Evolutionary conservation across 1,284 basidiomycete species (phyloP), one percentile per base, ranked within the genome.

Genomic region (Termitomyces sp.): DNA sequence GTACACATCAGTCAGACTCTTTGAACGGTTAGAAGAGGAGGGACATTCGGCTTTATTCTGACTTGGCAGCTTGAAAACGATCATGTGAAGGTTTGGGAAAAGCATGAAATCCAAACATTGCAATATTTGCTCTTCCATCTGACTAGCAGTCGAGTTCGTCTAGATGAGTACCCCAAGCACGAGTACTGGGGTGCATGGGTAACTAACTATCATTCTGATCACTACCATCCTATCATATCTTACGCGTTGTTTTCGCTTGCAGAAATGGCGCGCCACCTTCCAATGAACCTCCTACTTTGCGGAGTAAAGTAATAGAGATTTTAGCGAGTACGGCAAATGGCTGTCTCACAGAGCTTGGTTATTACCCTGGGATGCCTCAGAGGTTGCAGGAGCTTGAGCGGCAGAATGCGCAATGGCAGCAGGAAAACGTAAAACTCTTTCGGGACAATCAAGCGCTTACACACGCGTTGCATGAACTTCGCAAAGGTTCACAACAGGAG

Each of bases 291-390:
- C 3, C 53, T n/a, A 58, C 62, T 35, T 63, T 70, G 18, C 71
- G 72, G 28, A 55, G 61, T 8, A 67, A 67, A 55, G 59, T 78
- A 43, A 62, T 78, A 47, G 64, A 74, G 54, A 71, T 77, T 46
- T 64, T 80, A 24, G 50, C 77, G 6, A 53, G 57, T 11, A 74
- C 72, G 5, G 71, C 72, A 11, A 77, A 76, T 62, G 69, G 70
- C 8, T 77, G 73, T 58, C 65, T 79, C 40, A 56, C 68, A n/a
- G 79, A 80, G 56, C 67, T 79, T 16, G 72, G 77, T n/a, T 77
- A 76, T 61, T 65, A 63, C 52, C 71, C 74, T 24, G 66, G 69
- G 8, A 67, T 80, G 52, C 55, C 65, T 5, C 68, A 69, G 33
- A 69, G 62, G 33, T 31, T 76, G 35, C 63, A 65, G 38, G 58